Evolutionary conservation across 2,329 filamentous ascomycete genomes (phyloP).

Genomic region (Trichoderma breve): DNA sequence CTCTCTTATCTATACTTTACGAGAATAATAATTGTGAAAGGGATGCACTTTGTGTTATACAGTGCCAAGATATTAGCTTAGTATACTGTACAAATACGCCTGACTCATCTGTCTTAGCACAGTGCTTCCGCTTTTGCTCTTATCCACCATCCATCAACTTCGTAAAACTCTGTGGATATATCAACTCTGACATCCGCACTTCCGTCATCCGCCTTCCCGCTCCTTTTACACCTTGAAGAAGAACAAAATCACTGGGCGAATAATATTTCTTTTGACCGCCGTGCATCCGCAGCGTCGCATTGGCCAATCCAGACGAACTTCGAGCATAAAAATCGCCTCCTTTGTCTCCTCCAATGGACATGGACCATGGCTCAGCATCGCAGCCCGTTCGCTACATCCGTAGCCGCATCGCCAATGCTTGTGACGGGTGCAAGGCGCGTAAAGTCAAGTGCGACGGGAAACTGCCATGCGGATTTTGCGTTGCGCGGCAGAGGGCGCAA

Average conservation of each 20-base stretch:
- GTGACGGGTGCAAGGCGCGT: slow-evolving; percentile 53
- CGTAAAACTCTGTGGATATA: neutral
- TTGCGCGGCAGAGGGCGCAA: slow-evolving; percentile 41
- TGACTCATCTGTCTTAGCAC: neutral
- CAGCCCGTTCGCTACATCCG: slow-evolving; percentile 31
- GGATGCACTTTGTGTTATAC: neutral
- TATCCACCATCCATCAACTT: neutral
- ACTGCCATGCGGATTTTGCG: slow-evolving; percentile 53
- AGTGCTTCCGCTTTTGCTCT: slow-evolving; percentile 16
- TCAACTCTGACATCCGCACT: slow-evolving; percentile 1
- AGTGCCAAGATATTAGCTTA: neutral
- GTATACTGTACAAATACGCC: neutral
- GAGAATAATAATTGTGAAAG: neutral
- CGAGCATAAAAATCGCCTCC: neutral
- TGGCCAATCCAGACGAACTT: neutral
- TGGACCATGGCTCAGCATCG: neutral
- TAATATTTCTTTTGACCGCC: neutral
- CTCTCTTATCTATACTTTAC: neutral
- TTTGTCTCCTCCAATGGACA: neutral
- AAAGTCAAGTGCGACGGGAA: slow-evolving; percentile 57
- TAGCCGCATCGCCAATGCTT: slow-evolving; percentile 51
- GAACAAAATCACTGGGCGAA: neutral
- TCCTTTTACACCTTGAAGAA: neutral
- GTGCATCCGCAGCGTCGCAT: slow-evolving; percentile 9
- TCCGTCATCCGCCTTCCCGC: slow-evolving; percentile 1